Conservation (phyloP, 768 basidiomycete genomes). For the Tulasnella calospora region DNA sequence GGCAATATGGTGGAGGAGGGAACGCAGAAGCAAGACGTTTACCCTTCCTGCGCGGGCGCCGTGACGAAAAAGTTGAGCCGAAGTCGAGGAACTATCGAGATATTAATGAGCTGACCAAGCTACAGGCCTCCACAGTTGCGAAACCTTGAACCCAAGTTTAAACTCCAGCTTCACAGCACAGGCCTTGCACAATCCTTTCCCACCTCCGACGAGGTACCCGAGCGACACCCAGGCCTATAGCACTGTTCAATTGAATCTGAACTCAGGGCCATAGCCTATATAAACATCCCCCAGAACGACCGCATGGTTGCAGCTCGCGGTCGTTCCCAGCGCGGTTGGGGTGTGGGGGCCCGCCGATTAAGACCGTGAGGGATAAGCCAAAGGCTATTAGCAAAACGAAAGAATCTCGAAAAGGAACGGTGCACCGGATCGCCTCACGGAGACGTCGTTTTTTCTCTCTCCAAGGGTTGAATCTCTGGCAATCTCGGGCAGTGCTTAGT, state of each 20-base stretch:
- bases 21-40: not conserved
- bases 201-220: not conserved
- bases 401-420: not conserved
- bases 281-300: not conserved
- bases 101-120: not conserved
- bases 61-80: not conserved
- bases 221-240: no score
- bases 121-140: not conserved
- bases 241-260: no score
- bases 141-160: not conserved
- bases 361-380: not conserved
- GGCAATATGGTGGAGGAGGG: not conserved
- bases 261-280: no score
- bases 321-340: not conserved
- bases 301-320: not conserved
- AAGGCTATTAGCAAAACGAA: not conserved
- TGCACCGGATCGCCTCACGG: not conserved
- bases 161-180: not conserved
- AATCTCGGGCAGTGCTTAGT: not conserved
- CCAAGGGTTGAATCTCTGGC: not conserved
- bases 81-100: not conserved
- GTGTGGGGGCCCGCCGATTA: not conserved
- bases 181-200: not conserved
- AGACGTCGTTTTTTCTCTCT: not conserved
- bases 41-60: not conserved